Conservation (phyloP, 1,139 yeast genomes). For the Saccharomyces hybrid region DNA sequence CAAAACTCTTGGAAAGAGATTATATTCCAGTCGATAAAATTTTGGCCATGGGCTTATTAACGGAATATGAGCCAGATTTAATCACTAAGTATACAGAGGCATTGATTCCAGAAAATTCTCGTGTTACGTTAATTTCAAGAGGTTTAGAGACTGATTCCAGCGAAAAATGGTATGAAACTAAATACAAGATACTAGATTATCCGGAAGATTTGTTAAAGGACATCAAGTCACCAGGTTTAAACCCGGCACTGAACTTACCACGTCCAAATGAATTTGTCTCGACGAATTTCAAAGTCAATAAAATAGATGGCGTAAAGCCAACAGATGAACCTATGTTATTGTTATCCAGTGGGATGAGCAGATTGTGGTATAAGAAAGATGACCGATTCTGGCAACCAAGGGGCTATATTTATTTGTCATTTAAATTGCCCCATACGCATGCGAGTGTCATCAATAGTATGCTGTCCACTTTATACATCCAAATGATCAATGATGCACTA, state of each 20-base stretch:
- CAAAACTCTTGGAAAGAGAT: constrained; percentile 43
- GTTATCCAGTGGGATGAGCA: constrained; percentile 44
- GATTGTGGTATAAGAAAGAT: constrained; percentile 86
- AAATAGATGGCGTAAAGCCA: constrained; percentile 36
- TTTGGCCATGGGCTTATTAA: constrained; percentile 48
- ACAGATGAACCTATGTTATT: constrained; percentile 44
- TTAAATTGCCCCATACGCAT: constrained; percentile 60
- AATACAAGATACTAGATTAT: constrained; percentile 48
- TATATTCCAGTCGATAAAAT: constrained; percentile 57
- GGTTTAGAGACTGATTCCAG: constrained; percentile 35
- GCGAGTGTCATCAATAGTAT: constrained; percentile 51
- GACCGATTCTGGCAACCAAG: constrained; percentile 87
- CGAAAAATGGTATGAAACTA: constrained; percentile 91
- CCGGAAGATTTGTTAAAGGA: constrained; percentile 36
- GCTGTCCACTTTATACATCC: constrained; percentile 54
- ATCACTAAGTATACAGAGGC: constrained; percentile 45
- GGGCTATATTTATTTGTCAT: constrained; percentile 57
- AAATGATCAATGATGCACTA: constrained; percentile 65
- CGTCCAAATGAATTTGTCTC: constrained; percentile 73
- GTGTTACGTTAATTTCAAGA: constrained; percentile 52
- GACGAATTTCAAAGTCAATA: constrained; percentile 56
- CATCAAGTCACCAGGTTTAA: constrained; percentile 34
- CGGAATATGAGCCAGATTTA: constrained; percentile 50
- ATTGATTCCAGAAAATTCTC: constrained; percentile 53
- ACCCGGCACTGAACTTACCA: constrained; percentile 53